A percentile compares a stretch with the other conserved stretches of the same genome.
Conservation (phyloP, 495 filamentous ascomycete genomes). For the Neurospora sp. region DNA sequence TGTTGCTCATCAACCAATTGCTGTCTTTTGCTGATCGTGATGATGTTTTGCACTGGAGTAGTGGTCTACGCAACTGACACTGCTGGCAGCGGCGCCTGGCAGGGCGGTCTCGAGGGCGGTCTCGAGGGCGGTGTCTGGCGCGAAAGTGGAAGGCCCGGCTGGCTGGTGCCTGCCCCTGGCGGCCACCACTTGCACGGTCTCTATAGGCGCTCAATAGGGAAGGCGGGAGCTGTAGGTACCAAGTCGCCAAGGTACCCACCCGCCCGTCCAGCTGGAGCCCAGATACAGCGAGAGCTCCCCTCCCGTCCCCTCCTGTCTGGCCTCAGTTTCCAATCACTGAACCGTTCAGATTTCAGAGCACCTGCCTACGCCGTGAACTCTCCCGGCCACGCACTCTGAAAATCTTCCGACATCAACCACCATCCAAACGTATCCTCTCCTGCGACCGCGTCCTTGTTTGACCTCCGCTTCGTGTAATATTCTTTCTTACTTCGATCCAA, state of each 20-base stretch:
- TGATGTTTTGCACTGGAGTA: background rate
- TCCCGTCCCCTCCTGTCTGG: background rate
- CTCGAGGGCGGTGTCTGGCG: background rate
- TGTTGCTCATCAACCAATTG: background rate
- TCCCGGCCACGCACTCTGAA: constrained; percentile 1
- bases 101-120: background rate
- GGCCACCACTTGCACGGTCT: background rate
- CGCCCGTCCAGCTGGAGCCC: background rate
- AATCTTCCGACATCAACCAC: constrained; percentile 7
- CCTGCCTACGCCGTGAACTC: background rate
- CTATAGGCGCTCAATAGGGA: background rate
- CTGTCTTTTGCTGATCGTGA: background rate
- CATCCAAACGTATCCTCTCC: background rate
- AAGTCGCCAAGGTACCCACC: background rate
- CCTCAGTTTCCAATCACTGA: background rate
- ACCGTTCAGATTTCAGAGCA: background rate
- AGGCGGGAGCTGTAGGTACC: background rate
- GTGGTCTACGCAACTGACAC: background rate
- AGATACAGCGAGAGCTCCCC: background rate
- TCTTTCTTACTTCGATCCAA: background rate
- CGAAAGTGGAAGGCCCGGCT: background rate
- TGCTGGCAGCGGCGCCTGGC: background rate
- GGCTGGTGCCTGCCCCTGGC: background rate
- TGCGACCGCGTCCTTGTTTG: background rate
- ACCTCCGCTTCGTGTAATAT: constrained; percentile 5